Percentiles rank a stretch among this genome's conserved stretches.
phyloP scores from a whole-genome alignment of 306 rosid genomes.

The Rosa rugosa region DNA sequence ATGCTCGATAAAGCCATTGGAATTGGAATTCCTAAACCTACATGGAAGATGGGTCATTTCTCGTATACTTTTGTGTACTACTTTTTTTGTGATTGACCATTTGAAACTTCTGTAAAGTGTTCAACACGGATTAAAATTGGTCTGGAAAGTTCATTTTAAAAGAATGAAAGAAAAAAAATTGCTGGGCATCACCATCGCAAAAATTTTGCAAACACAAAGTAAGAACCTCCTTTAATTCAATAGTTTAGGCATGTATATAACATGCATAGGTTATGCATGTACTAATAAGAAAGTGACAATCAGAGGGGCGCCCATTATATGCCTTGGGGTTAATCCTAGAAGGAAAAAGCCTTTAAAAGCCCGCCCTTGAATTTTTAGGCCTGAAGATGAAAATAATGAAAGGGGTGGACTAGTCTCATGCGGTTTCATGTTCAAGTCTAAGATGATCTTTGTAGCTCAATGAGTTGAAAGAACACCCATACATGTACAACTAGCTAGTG shows the following conservation, averaged over 20 bases:
- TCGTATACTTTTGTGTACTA: constrained; percentile 23
- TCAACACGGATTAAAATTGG: constrained; percentile 31
- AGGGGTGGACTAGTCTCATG: too few species aligned
- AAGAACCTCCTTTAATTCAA: background rate
- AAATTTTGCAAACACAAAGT: constrained; percentile 26
- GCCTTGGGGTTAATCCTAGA: too few species aligned
- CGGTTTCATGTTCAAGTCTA: too few species aligned
- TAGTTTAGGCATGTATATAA: background rate
- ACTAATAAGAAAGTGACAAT: too few species aligned
- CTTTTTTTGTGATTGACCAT: constrained; percentile 30
- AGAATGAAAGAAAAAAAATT: constrained; percentile 43
- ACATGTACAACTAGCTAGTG: too few species aligned
- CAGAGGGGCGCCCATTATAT: too few species aligned
- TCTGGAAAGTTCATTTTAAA: constrained; percentile 37
- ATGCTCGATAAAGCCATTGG: constrained; percentile 53
- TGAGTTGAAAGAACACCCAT: too few species aligned
- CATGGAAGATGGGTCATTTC: constrained; percentile 23
- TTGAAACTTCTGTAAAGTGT: constrained; percentile 39
- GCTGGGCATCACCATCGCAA: constrained; percentile 35
- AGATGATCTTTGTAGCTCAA: too few species aligned
- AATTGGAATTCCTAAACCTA: constrained; percentile 28
- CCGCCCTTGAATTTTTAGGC: too few species aligned
- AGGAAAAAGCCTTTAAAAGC: background rate
- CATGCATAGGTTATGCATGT: background rate
- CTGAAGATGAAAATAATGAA: too few species aligned